Base-by-base conservation (phyloP, 2,329 filamentous ascomycete genomes). In the Cercospora sojina region DNA sequence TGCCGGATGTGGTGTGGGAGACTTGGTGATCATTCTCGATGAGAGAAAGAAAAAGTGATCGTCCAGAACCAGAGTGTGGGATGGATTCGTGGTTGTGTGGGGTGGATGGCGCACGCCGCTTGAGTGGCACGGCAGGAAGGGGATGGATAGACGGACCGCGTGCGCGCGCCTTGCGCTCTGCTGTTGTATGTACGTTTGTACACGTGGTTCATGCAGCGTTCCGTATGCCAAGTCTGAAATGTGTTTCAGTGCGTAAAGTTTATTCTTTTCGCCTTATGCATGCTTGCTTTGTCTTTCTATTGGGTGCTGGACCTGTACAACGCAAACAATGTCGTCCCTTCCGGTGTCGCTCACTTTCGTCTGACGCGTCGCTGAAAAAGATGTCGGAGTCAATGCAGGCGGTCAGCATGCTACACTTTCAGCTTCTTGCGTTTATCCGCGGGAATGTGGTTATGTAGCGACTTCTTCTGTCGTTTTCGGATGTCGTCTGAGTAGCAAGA, bases 1-100 rank as follows among this genome's bases (percentile, higher is more conserved):
- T 98, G 69, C 93, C 93, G 1, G 83, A 83, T 64, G 81, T 81
- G 12, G 86, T 98, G 27, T 99, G 95, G 95, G 90, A 96, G 81
- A 86, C 87, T 74, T 98, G 92, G 92, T 56, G 56, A 65, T 63
- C 51, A 31, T 23, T 18, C n/a, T 55, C 18, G 43, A 23, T 47
- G 43, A 23, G 43, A 25, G 25, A 25, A 27, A 20, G 7, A 51
- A 51, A 56, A 29, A 18, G 12, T 31, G 51, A 23, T 32, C 51
- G n/a, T 18, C 29, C 23, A 27, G 12, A 56, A 31, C 25, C 58
- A 38, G 18, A 25, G 51, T 49, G 43, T 49, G 43, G 43, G 43
- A 49, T 49, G 43, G 20, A 23, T 49, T 49, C 6, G 43, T 49
- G 43, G 43, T 49, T 49, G 43, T 49, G 43, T 23, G 43, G 43